Conservation (phyloP, 345 rosid species). For the Bruguiera parviflora region DNA sequence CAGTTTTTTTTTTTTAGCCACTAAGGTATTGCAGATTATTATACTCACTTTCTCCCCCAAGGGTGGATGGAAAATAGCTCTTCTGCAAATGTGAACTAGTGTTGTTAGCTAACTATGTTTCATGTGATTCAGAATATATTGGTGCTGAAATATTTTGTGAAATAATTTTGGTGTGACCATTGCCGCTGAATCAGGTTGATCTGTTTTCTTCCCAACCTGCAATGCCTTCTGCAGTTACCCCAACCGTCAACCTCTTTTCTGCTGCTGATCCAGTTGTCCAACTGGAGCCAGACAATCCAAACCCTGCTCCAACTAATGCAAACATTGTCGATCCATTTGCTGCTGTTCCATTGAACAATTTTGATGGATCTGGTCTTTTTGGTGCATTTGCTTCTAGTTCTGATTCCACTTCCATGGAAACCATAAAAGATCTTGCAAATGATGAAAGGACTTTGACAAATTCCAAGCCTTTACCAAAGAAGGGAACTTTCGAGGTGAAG, state of each 20-base stretch:
- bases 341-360: conserved; percentile 66
- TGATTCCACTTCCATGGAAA: conserved; percentile 40
- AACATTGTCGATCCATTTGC: conserved; percentile 77
- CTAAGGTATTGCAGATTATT: background rate
- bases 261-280: conserved; percentile 46
- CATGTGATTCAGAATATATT: conserved; percentile 12
- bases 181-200: conserved; percentile 50
- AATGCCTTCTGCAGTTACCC: conserved; percentile 45
- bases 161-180: conserved; percentile 5
- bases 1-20: background rate
- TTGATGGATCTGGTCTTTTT: conserved; percentile 82
- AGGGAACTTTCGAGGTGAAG: conserved; percentile 69
- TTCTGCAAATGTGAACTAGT: too few relatives aligned
- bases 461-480: conserved; percentile 45
- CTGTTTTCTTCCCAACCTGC: conserved; percentile 48
- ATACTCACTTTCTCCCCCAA: background rate
- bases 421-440: conserved; percentile 37
- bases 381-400: conserved; percentile 70
- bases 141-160: conserved; percentile 8
- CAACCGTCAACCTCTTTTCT: conserved; percentile 61
- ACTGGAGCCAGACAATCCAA: conserved; percentile 45
- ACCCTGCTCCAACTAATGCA: conserved; percentile 33
- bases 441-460: conserved; percentile 40
- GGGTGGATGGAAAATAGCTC: too few relatives aligned
- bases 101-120: background rate